Percentiles rank a stretch among this genome's conserved stretches.
phyloP scores from a whole-genome alignment of 129 eudicot species.

The Deinandra increscens region DNA sequence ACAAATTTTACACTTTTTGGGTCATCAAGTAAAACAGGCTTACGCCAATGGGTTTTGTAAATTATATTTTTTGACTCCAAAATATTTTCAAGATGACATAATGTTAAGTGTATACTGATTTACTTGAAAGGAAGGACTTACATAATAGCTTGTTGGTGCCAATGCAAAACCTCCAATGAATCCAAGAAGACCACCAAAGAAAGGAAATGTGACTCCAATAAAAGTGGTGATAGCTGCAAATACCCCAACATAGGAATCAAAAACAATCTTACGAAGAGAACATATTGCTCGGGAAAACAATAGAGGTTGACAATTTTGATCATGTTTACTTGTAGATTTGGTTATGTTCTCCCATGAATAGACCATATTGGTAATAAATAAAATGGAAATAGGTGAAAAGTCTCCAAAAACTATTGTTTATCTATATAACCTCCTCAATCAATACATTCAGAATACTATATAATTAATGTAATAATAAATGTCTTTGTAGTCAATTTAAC shows the following conservation, averaged over 20 bases:
- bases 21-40: no score
- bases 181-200: constrained; percentile 78
- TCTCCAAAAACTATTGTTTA: background rate
- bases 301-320: background rate
- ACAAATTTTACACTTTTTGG: no score
- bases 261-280: background rate
- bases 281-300: background rate
- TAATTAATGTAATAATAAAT: background rate
- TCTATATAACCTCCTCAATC: background rate
- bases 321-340: background rate
- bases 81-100: no score
- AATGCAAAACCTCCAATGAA: constrained; percentile 81
- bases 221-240: constrained; percentile 56
- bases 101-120: no score
- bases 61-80: background rate
- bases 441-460: background rate
- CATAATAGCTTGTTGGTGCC: constrained; percentile 68
- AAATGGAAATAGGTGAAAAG: background rate
- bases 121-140: constrained; percentile 25
- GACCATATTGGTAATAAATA: background rate
- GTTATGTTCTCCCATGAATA: background rate
- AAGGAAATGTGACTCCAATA: constrained; percentile 60
- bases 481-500: background rate
- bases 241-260: background rate
- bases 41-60: constrained; percentile 9